Evolutionary conservation across 306 rosid species (phyloP), one percentile per base, ranked within the genome.

Genomic region (Cucurbita ficifolia): DNA sequence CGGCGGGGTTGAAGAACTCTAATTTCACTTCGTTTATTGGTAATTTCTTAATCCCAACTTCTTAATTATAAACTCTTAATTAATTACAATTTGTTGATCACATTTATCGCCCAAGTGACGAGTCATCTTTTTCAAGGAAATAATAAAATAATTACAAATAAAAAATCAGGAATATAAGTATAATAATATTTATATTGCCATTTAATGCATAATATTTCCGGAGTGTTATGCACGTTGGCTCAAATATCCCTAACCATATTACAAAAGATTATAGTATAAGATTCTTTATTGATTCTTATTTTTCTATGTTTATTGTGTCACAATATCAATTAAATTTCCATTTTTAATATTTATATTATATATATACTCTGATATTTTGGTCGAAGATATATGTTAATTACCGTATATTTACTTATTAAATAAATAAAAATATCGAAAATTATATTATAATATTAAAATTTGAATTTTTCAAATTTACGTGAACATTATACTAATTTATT

Each of bases 1-100:
- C 97, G 17, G 33, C 54, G 52, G 70, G 64, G 45, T 68, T 88
- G 6, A 76, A 79, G 67, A 24, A 43, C 8, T 4, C 12, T 4
- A 62, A 78, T 58, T 75, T 84, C 13, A 74, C 75, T 29, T 60
- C 88, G 0, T 81, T 79, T 74, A 14, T 58, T 4, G 96, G 98
- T 92, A 85, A 79, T 77, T 62, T 38, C 35, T 7, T 45, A 13
- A 5, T 45, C n/a, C 12, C 6, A 45, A 11, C 2, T 18, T 3
- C 5, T 4, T 51, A 4, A 13, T 49, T 24, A 24, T 24, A 24
- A 24, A 24, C 33, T 29, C 33, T 29, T 29, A 29, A 29, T 29
- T 29, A 29, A 29, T 29, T 29, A 29, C 33, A 29, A 29, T 29
- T 29, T 2, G 33, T 29, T 29, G 2, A 29, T 29, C 33, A 29